Evolutionary conservation across 805 yeast genomes (phyloP).

Genomic region (Komagataella pseudopastoris): DNA sequence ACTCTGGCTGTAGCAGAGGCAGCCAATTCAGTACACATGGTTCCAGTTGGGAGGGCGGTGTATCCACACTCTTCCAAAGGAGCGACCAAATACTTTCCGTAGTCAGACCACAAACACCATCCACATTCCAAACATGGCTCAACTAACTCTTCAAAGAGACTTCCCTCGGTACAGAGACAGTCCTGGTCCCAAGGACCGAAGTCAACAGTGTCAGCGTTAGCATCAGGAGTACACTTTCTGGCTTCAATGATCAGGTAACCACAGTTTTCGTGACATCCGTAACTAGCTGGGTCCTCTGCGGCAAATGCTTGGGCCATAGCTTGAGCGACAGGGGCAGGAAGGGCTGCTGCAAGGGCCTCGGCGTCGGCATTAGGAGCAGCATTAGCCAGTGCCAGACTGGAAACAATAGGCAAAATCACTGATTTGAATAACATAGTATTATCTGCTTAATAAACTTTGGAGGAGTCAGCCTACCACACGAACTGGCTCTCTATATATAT

Average conservation of each 20-base stretch:
- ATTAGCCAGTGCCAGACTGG: conserved; percentile 12
- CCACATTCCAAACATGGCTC: conserved; percentile 24
- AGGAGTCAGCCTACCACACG: not conserved
- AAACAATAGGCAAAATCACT: conserved; percentile 5
- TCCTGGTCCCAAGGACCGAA: conserved; percentile 16
- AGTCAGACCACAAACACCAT: conserved; percentile 25
- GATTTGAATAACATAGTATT: conserved; percentile 2
- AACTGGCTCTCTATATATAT: conserved; percentile 1
- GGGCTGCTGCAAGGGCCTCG: conserved; percentile 12
- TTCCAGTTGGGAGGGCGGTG: conserved; percentile 24
- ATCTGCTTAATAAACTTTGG: not conserved
- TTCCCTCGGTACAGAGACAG: conserved; percentile 18
- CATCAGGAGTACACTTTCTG: conserved; percentile 12
- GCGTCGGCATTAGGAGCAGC: conserved; percentile 16
- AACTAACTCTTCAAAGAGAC: conserved; percentile 15
- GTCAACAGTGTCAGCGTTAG: conserved; percentile 4
- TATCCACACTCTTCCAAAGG: conserved; percentile 19
- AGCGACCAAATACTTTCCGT: conserved; percentile 16
- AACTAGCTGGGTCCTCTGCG: conserved; percentile 15
- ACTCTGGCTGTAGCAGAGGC: conserved; percentile 5
- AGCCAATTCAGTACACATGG: conserved; percentile 8
- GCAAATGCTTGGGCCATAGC: conserved; percentile 13
- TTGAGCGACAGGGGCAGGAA: conserved; percentile 15
- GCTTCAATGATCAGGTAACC: conserved; percentile 19
- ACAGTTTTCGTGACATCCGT: conserved; percentile 21